These are phyloP conservation scores for Letharia lupina DNA, from an alignment of 495 filamentous ascomycete species.

Conservation along the genomic window DNA sequence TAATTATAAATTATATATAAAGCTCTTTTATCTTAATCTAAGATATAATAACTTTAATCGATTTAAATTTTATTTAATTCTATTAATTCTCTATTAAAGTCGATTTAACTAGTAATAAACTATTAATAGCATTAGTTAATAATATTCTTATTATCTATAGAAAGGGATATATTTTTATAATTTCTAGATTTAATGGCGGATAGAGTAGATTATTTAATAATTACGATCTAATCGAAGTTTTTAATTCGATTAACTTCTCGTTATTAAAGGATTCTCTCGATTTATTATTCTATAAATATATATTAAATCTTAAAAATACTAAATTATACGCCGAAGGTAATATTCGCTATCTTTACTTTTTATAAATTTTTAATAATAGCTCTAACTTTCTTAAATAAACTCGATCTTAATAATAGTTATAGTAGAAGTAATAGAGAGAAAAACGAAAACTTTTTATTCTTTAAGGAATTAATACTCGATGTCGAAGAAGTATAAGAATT, in stretches of 20 bases:
- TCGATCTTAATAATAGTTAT: not conserved
- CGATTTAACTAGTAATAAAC: not conserved
- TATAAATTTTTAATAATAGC: not conserved
- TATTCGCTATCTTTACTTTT: not conserved
- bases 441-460: not conserved
- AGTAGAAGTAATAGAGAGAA: not conserved
- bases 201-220: not conserved
- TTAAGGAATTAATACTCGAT: not conserved
- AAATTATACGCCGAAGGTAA: not conserved
- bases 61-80: not conserved
- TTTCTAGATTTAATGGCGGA: not conserved
- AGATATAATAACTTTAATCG: not conserved
- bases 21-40: not conserved
- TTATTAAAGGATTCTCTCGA: not conserved
- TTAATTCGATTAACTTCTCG: not conserved
- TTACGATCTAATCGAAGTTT: not conserved
- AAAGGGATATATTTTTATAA: not conserved
- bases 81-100: not conserved
- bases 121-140: not conserved
- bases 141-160: not conserved
- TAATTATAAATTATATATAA: not conserved
- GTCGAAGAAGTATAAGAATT: slow-evolving; percentile 1
- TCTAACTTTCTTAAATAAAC: not conserved
- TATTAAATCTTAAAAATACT: not conserved
- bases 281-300: not conserved